phyloP scores from a whole-genome alignment of 1,284 basidiomycete species.

The Afroboletus lepidellus region DNA sequence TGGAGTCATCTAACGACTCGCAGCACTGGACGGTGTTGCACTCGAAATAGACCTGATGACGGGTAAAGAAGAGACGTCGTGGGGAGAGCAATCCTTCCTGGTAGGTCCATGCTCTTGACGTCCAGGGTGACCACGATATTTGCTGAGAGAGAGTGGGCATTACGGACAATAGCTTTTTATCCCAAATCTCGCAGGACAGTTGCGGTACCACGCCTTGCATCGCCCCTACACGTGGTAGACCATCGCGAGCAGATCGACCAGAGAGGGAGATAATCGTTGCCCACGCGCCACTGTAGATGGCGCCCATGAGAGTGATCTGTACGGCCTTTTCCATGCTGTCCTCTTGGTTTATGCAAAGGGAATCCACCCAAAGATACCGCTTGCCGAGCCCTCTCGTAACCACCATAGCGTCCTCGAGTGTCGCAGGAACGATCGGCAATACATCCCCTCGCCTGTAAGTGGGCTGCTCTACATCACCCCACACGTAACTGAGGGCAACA shows the following conservation, averaged over 20 bases:
- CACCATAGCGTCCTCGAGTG: constrained; percentile 19
- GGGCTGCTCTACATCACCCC: constrained; percentile 16
- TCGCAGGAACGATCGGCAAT: constrained; percentile 8
- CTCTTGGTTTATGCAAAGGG: constrained; percentile 21
- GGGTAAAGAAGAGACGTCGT: constrained; percentile 22
- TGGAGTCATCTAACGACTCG: constrained; percentile 14
- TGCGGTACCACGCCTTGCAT: constrained; percentile 7
- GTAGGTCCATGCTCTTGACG: constrained; percentile 15
- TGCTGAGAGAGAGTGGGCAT: constrained; percentile 14
- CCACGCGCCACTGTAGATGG: constrained; percentile 17
- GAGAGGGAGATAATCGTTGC: constrained; percentile 14
- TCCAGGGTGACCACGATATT: constrained; percentile 12
- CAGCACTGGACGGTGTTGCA: constrained; percentile 16
- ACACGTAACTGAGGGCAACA: constrained; percentile 13
- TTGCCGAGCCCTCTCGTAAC: constrained; percentile 15
- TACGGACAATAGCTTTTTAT: constrained; percentile 5
- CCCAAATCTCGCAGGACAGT: constrained; percentile 1
- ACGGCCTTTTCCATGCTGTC: constrained; percentile 10
- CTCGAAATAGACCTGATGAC: constrained; percentile 23
- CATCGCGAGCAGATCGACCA: constrained; percentile 6
- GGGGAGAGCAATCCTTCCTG: constrained; percentile 21
- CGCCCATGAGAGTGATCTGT: constrained; percentile 20
- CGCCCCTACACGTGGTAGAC: constrained; percentile 17
- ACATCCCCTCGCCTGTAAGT: constrained; percentile 5
- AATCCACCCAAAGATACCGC: constrained; percentile 20